A percentile compares a stretch with the other conserved stretches of the same genome.
These are phyloP conservation scores for Nidularia pulvinata DNA, from an alignment of 768 basidiomycete species.

Conservation along the genomic window DNA sequence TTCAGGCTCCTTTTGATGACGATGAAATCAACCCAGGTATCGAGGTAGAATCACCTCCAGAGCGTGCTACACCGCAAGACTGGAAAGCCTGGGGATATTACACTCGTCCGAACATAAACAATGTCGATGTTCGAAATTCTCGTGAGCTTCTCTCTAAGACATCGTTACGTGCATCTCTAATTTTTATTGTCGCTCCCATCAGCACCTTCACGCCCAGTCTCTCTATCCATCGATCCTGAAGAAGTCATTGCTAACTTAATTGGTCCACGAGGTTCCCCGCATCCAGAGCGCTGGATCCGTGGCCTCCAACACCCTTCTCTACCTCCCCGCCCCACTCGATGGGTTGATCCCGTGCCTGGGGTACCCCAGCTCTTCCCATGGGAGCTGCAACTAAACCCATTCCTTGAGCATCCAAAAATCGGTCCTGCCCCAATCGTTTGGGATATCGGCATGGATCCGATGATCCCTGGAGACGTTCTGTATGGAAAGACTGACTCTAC, in stretches of 20 bases:
- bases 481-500: constrained; percentile 16
- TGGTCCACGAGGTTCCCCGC: constrained; percentile 22
- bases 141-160: constrained; percentile 27
- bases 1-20: not conserved
- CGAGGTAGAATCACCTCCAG: not conserved
- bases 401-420: constrained; percentile 42
- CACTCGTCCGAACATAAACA: constrained; percentile 43
- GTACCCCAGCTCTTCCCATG: constrained; percentile 43
- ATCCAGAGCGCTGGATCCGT: constrained; percentile 48
- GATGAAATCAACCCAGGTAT: not conserved
- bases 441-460: constrained; percentile 33
- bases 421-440: constrained; percentile 44
- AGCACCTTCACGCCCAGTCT: constrained; percentile 5
- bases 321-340: constrained; percentile 45
- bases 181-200: constrained; percentile 12
- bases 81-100: constrained; percentile 60
- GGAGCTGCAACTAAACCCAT: constrained; percentile 56
- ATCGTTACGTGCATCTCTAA: not conserved
- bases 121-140: constrained; percentile 36
- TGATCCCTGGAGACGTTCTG: constrained; percentile 19
- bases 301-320: constrained; percentile 46
- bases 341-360: constrained; percentile 37
- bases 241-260: constrained; percentile 27
- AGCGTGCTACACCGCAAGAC: constrained; percentile 19
- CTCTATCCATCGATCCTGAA: constrained; percentile 19